These are phyloP conservation scores for Teunomyces kruisii DNA, from an alignment of 805 yeast species.

Conservation along the genomic window DNA sequence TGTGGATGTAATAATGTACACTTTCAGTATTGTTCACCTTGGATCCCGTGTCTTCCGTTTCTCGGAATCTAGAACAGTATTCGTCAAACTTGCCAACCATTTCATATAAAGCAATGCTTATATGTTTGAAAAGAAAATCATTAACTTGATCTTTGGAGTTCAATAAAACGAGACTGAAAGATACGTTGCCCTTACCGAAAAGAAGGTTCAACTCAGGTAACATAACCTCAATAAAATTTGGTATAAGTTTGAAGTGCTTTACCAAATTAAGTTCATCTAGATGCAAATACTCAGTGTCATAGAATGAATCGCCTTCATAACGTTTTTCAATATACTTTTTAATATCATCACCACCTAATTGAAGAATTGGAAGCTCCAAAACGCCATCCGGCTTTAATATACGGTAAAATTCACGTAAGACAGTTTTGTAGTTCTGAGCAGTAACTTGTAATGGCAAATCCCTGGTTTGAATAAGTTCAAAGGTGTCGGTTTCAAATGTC, in stretches of 20 bases:
- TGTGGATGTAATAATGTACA: constrained; percentile 24
- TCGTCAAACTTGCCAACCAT: constrained; percentile 31
- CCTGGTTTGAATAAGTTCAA: constrained; percentile 37
- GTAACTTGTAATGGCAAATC: constrained; percentile 36
- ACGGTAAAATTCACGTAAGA: constrained; percentile 34
- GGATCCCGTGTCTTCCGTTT: constrained; percentile 11
- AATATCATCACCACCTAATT: constrained; percentile 11
- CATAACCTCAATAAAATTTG: constrained; percentile 23
- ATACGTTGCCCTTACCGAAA: constrained; percentile 37
- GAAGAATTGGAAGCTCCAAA: constrained; percentile 30
- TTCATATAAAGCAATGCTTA: constrained; percentile 30
- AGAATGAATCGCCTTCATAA: neutral
- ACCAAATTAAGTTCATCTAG: constrained; percentile 10
- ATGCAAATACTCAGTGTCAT: constrained; percentile 3
- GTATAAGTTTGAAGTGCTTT: constrained; percentile 20
- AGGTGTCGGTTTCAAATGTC: constrained; percentile 11
- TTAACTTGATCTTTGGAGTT: constrained; percentile 31
- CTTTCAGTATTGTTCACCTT: constrained; percentile 8
- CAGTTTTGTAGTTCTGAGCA: constrained; percentile 20
- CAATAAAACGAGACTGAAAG: constrained; percentile 28
- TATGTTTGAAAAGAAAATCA: constrained; percentile 27
- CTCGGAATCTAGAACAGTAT: constrained; percentile 20
- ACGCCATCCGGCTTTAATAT: constrained; percentile 36
- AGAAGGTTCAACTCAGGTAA: constrained; percentile 21
- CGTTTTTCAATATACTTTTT: constrained; percentile 7